Evolutionary conservation across 164 flowering plant species (phyloP).

Genomic region (Chimonanthus salicifolius): DNA sequence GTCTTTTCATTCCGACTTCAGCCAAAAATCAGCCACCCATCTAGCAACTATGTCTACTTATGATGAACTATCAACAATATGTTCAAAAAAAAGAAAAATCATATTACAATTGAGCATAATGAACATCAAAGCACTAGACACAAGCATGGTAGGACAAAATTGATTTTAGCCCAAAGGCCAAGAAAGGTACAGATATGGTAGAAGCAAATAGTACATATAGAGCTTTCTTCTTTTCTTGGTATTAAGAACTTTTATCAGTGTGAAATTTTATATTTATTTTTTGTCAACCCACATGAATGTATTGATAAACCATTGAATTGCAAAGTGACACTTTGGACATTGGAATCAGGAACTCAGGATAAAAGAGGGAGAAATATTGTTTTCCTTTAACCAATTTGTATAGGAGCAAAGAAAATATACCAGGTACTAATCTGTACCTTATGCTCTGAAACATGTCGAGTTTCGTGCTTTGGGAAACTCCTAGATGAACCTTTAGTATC

Average conservation of each 20-base stretch:
- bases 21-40: too few relatives aligned
- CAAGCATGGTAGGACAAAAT: not conserved
- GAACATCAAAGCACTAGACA: not conserved
- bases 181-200: too few relatives aligned
- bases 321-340: not conserved
- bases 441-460: constrained; percentile 80
- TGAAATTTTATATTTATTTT: not conserved
- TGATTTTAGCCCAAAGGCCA: too few relatives aligned
- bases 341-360: not conserved
- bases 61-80: not conserved
- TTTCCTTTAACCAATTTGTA: not conserved
- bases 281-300: not conserved
- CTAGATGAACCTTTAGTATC: constrained; percentile 71
- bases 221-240: not conserved
- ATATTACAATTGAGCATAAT: not conserved
- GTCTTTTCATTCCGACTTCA: too few relatives aligned
- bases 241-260: not conserved
- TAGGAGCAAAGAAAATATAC: not conserved
- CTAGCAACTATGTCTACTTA: not conserved
- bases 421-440: constrained; percentile 35
- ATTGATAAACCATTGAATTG: not conserved
- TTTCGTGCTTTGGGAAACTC: constrained; percentile 74
- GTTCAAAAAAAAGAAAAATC: not conserved
- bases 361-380: not conserved
- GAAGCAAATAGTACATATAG: not conserved